These are phyloP conservation scores for Letharia lupina DNA, from an alignment of 495 filamentous ascomycete genomes.

Conservation along the genomic window DNA sequence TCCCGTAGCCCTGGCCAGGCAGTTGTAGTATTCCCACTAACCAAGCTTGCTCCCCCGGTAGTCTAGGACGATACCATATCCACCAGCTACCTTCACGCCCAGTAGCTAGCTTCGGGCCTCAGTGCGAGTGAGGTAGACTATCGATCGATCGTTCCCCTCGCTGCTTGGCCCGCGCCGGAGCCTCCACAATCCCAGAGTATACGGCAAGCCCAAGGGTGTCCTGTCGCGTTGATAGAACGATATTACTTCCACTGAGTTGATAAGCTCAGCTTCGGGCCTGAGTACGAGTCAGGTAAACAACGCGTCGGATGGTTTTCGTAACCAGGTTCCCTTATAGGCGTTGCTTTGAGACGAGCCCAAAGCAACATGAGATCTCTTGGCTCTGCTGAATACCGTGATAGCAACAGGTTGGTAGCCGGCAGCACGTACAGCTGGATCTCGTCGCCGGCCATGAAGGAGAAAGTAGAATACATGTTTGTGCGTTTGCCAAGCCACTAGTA, in stretches of 20 bases:
- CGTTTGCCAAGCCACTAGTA: too few relatives aligned
- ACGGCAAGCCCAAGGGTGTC: not conserved
- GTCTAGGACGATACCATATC: not conserved
- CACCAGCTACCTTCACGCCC: not conserved
- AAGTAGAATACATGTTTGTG: too few relatives aligned
- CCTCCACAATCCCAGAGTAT: too few relatives aligned
- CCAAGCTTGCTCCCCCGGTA: not conserved
- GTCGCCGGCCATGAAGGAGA: not conserved
- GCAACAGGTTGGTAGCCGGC: not conserved
- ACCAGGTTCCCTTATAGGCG: not conserved
- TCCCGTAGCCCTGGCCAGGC: not conserved
- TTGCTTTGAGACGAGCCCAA: constrained; percentile 1
- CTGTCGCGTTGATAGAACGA: constrained; percentile 3
- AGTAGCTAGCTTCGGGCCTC: not conserved
- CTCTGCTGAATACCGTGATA: not conserved
- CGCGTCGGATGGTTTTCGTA: not conserved
- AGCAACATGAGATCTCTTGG: not conserved
- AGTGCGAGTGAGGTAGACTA: not conserved
- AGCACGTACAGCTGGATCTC: constrained; percentile 1
- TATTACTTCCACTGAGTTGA: not conserved
- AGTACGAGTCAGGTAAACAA: constrained; percentile 3
- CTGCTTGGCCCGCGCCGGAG: too few relatives aligned
- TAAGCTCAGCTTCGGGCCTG: not conserved
- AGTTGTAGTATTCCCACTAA: not conserved
- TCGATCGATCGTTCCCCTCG: too few relatives aligned